phyloP scores from a whole-genome alignment of 371 early-diverging fungal genomes.

The Mortierella sp. region DNA sequence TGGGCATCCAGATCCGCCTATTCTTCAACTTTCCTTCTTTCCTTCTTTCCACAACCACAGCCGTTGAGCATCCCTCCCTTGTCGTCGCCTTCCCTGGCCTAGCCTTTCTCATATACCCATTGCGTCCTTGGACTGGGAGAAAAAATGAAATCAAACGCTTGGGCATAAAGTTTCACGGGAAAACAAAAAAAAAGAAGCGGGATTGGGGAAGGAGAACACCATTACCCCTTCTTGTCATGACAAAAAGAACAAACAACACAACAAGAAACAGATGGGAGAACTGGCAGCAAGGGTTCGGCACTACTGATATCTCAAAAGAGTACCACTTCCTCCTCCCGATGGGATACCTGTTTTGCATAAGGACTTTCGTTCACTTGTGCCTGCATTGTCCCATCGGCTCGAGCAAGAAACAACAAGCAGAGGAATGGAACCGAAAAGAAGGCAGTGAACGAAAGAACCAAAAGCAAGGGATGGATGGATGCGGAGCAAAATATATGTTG shows the following conservation, averaged over 20 bases:
- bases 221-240: background rate
- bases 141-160: background rate
- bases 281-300: background rate
- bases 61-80: constrained; percentile 1
- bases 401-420: background rate
- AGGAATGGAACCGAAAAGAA: constrained; percentile 1
- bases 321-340: background rate
- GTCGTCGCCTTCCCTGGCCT: background rate
- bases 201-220: background rate
- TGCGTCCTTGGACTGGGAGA: background rate
- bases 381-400: background rate
- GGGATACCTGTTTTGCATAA: background rate
- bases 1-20: background rate
- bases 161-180: constrained; percentile 6
- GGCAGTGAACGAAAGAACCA: background rate
- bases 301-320: background rate
- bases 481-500: background rate
- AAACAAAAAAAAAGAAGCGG: constrained; percentile 9
- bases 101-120: background rate
- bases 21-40: background rate
- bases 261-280: background rate
- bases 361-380: background rate
- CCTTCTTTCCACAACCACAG: constrained; percentile 4
- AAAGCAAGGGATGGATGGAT: background rate
- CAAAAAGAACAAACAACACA: background rate